Evolutionary conservation across 2,329 filamentous ascomycete species (phyloP).

Genomic region (Fusarium redolens): DNA sequence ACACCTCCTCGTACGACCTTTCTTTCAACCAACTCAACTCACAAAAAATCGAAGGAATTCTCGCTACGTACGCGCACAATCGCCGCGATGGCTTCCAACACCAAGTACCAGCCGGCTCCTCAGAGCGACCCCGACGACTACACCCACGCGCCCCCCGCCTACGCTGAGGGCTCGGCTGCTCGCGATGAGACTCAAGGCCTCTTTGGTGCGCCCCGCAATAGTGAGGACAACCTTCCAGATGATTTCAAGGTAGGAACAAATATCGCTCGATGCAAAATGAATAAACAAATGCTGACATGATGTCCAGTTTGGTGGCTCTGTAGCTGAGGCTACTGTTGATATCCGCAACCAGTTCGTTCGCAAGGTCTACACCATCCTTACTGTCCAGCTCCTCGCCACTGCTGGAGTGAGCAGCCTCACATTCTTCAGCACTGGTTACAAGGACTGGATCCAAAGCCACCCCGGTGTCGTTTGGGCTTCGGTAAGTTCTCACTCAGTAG

Average conservation of each 20-base stretch:
- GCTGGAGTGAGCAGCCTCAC: conserved; percentile 83
- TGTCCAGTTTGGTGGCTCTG: conserved; percentile 84
- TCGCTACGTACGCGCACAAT: not conserved
- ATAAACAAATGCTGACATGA: conserved; percentile 24
- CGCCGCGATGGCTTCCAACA: conserved; percentile 73
- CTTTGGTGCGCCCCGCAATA: conserved; percentile 76
- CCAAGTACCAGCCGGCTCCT: conserved; percentile 86
- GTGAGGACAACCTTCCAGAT: conserved; percentile 92
- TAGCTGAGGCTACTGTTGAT: conserved; percentile 92
- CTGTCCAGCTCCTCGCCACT: conserved; percentile 91
- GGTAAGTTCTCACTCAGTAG: conserved; percentile 55
- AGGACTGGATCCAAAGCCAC: conserved; percentile 86
- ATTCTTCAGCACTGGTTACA: conserved; percentile 86
- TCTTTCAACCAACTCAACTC: not conserved
- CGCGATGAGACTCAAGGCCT: conserved; percentile 67
- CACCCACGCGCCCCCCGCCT: conserved; percentile 85
- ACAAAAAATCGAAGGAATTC: not conserved
- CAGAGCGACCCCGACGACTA: conserved; percentile 89
- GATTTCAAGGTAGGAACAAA: conserved; percentile 82
- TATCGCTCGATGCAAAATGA: not conserved
- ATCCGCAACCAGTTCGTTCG: conserved; percentile 97
- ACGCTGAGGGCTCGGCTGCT: conserved; percentile 67
- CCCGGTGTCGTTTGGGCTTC: conserved; percentile 88
- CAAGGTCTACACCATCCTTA: conserved; percentile 98
- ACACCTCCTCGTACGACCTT: not conserved